Evolutionary conservation across 2,329 filamentous ascomycete genomes (phyloP).

Genomic region (Pseudogymnoascus sp.): DNA sequence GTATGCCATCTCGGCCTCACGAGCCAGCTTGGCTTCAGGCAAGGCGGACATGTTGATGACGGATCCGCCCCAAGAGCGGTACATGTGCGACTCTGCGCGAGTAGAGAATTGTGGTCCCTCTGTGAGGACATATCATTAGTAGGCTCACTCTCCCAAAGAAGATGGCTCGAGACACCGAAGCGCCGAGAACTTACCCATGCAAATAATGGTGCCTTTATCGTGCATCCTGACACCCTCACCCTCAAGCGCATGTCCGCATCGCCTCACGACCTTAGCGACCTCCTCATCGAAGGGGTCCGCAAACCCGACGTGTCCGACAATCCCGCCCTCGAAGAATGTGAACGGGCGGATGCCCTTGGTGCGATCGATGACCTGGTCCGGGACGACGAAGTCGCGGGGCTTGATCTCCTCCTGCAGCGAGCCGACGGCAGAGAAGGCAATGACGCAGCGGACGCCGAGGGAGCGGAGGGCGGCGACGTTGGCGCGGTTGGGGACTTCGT

Average conservation of each 20-base stretch:
- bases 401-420: slow-evolving; percentile 87
- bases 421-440: slow-evolving; percentile 93
- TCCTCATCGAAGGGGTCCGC: slow-evolving; percentile 87
- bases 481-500: slow-evolving; percentile 89
- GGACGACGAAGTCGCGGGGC: slow-evolving; percentile 93
- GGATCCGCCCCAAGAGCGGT: slow-evolving; percentile 85
- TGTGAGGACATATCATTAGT: slow-evolving; percentile 30
- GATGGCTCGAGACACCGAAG: slow-evolving; percentile 2
- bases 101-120: slow-evolving; percentile 99
- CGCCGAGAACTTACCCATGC: slow-evolving; percentile 64
- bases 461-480: slow-evolving; percentile 96
- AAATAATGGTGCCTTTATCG: slow-evolving; percentile 76
- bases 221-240: slow-evolving; percentile 83
- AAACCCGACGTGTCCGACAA: slow-evolving; percentile 92
- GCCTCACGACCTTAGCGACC: slow-evolving; percentile 69
- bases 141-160: neutral
- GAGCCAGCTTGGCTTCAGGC: slow-evolving; percentile 91
- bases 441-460: slow-evolving; percentile 82
- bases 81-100: slow-evolving; percentile 90
- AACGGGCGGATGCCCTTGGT: slow-evolving; percentile 89
- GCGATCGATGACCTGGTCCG: slow-evolving; percentile 94
- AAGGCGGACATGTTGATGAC: slow-evolving; percentile 98
- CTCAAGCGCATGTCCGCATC: slow-evolving; percentile 67
- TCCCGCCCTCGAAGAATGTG: slow-evolving; percentile 89
- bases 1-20: slow-evolving; percentile 93